Base-by-base conservation (phyloP, 441 rosid species). In the Croton laevigatus region DNA sequence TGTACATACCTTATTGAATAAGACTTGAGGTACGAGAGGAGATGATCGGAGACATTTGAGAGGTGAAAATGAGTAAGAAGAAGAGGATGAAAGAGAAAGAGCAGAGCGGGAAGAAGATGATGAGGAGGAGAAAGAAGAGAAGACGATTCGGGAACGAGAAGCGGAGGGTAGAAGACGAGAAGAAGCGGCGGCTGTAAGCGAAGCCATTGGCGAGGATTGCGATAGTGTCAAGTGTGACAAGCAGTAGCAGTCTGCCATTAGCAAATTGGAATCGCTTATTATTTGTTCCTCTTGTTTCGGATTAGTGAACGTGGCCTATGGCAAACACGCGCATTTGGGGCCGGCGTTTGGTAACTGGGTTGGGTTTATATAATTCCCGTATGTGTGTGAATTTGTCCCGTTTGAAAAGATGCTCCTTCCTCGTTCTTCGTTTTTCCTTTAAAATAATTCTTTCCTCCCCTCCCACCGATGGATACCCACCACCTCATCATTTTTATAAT, bases 141-240 rank as follows among this genome's bases (percentile, higher is more conserved):
- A 58, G 12, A 44, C 45, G 54, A 63, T 63, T 6, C 73, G 76
- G 63, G 69, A 63, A 78, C 62, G 73, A 67, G 66, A 51, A 74
- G 83, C 67, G 48, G 84, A 54, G 79, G 88, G 67, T 73, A 84
- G 82, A 85, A 76, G 71, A 68, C 81, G 80, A 73, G 87, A 68
- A 80, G 83, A 77, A 85, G 83, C 81, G 85, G 78, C 78, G 84
- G 71, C 73, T 40, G 53, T 19, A 37, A 87, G 79, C 59, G 91
- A 83, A 46, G 86, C 86, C 97, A 91, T 93, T 17, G 69, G 79
- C 10, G 78, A 70, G 5, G 78, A 69, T 16, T 53, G 36, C 11
- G 78, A 58, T 27, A 46, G 74, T 38, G 76, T 17, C 3, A 27
- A 52, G 8, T 44, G 76, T 46, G 82, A 74, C 64, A 59, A 9